Evolutionary conservation across 1,284 basidiomycete genomes (phyloP), one percentile per base, ranked within the genome.

Genomic region (Violaceomyces palustris): DNA sequence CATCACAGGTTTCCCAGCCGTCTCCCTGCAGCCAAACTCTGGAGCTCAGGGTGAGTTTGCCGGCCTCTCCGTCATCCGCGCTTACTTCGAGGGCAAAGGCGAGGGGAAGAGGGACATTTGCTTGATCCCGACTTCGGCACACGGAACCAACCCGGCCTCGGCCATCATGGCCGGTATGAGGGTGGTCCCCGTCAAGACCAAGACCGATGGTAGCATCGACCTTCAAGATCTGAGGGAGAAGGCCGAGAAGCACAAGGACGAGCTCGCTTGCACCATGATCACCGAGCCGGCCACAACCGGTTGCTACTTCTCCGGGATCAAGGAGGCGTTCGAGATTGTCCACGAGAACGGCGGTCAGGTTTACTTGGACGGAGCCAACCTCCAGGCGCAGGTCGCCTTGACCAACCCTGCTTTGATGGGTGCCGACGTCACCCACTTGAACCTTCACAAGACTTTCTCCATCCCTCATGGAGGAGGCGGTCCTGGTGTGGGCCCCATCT

Each of bases 381-480:
- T 96, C 63, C 97, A 98, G 74, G 91, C 91, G 22, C 88, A 96
- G 72, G 83, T 98, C 58, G 93, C 93, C 21, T 74, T 97, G 44
- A 97, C 93, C 18, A 91, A 90, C 72, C 90, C 93, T n/a, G 89
- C 87, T 4, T 85, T 82, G 25, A 94, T 92, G 69, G 93, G 93
- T 39, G 93, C 91, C 45, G 93, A 98, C 75, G 91, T 98, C 30
- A 94, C 90, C 69, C 93, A 98, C 74, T 80, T 97, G 78, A 98
- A 98, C 77, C 78, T 98, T 39, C 93, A 98, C 80, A 97, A 97
- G 77, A 91, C 89, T 0, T 91, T 92, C 68, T 84, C 87, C 6
- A 92, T 92, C 72, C 94, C 93, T 22, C 93, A 98, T 74, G 93
- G 93, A 51, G 93, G 93, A 45, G 93, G 93, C 51, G 93, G 93